Evolutionary conservation across 352 stramenopile species (phyloP).

Genomic region (Elongisporangium anandrum): DNA sequence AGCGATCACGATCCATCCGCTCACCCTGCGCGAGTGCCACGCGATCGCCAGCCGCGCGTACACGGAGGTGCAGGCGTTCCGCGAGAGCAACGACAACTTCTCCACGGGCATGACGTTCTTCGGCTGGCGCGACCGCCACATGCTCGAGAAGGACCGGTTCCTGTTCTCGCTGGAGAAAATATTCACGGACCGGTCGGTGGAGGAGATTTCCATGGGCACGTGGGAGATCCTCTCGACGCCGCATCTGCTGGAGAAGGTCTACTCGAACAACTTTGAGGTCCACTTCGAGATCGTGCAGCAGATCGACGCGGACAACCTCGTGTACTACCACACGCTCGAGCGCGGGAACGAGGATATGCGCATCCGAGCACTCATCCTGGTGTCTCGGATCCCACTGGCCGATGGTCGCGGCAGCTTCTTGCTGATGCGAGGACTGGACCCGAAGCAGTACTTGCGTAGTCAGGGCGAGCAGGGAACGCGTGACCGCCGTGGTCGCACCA

Average conservation of each 20-base stretch:
- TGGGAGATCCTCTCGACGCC: conserved; percentile 52
- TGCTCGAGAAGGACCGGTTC: conserved; percentile 46
- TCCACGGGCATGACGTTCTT: conserved; percentile 57
- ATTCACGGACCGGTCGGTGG: conserved; percentile 27
- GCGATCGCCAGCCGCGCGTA: conserved; percentile 44
- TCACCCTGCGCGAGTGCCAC: conserved; percentile 36
- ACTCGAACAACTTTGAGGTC: conserved; percentile 43
- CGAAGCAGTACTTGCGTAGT: conserved; percentile 43
- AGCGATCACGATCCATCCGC: conserved; percentile 29
- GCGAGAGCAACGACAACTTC: conserved; percentile 32
- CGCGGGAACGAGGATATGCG: conserved; percentile 35
- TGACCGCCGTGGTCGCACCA: conserved; percentile 52
- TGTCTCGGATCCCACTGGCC: conserved; percentile 45
- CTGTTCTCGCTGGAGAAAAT: conserved; percentile 67
- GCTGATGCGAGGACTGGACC: conserved; percentile 51
- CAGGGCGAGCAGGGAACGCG: conserved; percentile 39
- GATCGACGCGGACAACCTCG: conserved; percentile 46
- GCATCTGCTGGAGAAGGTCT: conserved; percentile 40
- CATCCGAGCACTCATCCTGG: conserved; percentile 60
- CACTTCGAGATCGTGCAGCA: conserved; percentile 64
- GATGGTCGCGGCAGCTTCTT: conserved; percentile 35
- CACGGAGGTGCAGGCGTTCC: conserved; percentile 44
- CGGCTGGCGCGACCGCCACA: conserved; percentile 61
- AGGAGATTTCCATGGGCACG: conserved; percentile 33
- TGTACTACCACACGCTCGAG: conserved; percentile 74